Base-by-base conservation (phyloP, 148 eudicot species). In the Spergularia marina region DNA sequence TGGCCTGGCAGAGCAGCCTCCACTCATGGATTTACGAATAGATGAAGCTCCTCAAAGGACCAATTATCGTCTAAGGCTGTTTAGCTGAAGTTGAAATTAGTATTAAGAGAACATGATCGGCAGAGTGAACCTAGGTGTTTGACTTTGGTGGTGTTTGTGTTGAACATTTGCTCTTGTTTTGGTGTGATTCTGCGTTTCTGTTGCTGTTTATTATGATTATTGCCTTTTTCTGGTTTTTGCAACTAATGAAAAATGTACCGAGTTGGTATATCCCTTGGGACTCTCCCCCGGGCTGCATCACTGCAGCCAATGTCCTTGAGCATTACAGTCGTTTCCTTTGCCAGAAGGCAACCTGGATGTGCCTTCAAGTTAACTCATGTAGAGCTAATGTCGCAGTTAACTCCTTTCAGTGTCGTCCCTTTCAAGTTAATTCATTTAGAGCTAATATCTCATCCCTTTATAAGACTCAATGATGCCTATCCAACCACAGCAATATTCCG, bases 21-120 rank as follows among this genome's bases (percentile, higher is more conserved):
- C 85, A 89, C 84, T 75, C 90, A 0, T 95, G 98, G 97, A 88
- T 95, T 80, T 89, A 90, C 56, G 96, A 91, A 71, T 90, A 84
- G 39, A 49, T 59, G 53, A 5, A 63, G 14, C 52, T 65, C 36
- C 40, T 60, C 30, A n/a, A 21, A 60, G 21, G 30, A 65, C 65
- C 4, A 41, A 30, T 36, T 15, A 52, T 10, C 63, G 41, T 56
- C 30, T 52, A 53, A 75, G 34, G 57, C 74, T 25, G 2, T 25
- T 51, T 59, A 51, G 52, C 40, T 44, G 16, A 55, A 13, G 13
- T 53, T 57, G 72, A 6, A 11, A 20, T 12, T 60, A 47, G 17
- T 68, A 15, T 58, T 25, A 47, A 47, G 53, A 18, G 49, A 76
- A 64, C 56, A 49, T 76, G 74, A 25, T 59, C 17, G 67, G 14